Evolutionary conservation across 2,329 filamentous ascomycete genomes (phyloP).

Genomic region (Sarocladium strictum): DNA sequence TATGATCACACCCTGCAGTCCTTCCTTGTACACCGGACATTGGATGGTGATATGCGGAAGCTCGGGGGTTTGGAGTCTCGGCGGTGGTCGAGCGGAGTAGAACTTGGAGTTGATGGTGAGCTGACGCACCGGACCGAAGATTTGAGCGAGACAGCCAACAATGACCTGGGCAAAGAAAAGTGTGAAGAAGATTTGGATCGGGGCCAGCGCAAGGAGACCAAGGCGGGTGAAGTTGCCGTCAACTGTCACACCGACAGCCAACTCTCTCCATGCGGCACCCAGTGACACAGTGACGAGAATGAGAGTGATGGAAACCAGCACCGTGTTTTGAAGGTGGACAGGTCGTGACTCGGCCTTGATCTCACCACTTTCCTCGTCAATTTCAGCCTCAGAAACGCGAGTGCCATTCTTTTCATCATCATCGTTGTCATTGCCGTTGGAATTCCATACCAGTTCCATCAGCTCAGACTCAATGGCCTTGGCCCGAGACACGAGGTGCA

Average conservation of each 20-base stretch:
- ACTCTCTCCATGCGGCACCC: conserved; percentile 62
- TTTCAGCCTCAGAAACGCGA: conserved; percentile 43
- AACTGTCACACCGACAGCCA: conserved; percentile 62
- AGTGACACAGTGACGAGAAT: conserved; percentile 59
- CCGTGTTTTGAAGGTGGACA: conserved; percentile 63
- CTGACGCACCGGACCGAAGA: conserved; percentile 69
- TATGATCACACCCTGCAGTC: conserved; percentile 65
- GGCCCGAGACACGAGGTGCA: conserved; percentile 63
- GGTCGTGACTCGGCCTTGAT: conserved; percentile 58
- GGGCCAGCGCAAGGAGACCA: conserved; percentile 58
- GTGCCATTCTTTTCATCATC: conserved; percentile 44
- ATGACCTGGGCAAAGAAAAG: conserved; percentile 78
- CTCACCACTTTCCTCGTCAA: conserved; percentile 69
- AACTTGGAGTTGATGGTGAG: conserved; percentile 73
- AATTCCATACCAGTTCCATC: conserved; percentile 72
- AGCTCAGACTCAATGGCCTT: conserved; percentile 69
- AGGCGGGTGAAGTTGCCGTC: conserved; percentile 59
- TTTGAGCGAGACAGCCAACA: conserved; percentile 67
- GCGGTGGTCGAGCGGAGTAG: conserved; percentile 68
- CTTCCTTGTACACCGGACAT: conserved; percentile 85
- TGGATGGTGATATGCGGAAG: conserved; percentile 77
- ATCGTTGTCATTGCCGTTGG: conserved; percentile 48
- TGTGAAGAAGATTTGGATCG: conserved; percentile 74
- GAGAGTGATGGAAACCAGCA: conserved; percentile 62
- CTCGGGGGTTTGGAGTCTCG: conserved; percentile 47